These are phyloP conservation scores for Aspergillus sclerotioniger DNA, from an alignment of 495 filamentous ascomycete genomes.

Conservation along the genomic window DNA sequence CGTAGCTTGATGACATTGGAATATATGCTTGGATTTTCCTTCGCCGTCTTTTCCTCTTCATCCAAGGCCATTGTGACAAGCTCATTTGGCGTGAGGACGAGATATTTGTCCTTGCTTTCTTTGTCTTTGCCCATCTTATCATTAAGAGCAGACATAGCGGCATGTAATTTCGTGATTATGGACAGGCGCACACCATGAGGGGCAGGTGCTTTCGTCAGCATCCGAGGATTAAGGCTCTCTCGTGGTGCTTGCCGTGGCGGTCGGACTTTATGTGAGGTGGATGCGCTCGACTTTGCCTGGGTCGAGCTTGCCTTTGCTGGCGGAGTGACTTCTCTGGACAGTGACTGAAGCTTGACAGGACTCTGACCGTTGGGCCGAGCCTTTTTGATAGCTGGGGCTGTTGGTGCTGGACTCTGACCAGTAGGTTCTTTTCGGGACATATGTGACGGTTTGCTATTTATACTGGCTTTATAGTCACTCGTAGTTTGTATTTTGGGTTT, in stretches of 20 bases:
- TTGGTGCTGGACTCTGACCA: not conserved
- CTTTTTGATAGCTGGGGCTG: not conserved
- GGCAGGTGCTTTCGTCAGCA: slow-evolving; percentile 69
- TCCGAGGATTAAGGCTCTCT: slow-evolving; percentile 74
- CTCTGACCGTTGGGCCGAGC: not conserved
- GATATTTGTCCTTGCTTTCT: slow-evolving; percentile 53
- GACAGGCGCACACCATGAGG: slow-evolving; percentile 63
- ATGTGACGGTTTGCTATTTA: not conserved
- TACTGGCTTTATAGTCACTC: not conserved
- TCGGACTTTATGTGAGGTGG: slow-evolving; percentile 4
- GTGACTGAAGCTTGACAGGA: slow-evolving; percentile 18
- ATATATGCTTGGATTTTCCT: slow-evolving; percentile 66
- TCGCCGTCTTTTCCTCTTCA: slow-evolving; percentile 77
- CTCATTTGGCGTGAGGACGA: slow-evolving; percentile 64
- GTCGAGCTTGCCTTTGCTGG: slow-evolving; percentile 27
- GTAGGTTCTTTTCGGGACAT: not conserved
- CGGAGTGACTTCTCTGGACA: slow-evolving; percentile 37
- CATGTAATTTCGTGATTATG: slow-evolving; percentile 71
- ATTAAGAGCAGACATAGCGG: slow-evolving; percentile 71
- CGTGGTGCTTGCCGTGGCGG: slow-evolving; percentile 38
- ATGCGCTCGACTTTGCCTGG: slow-evolving; percentile 24
- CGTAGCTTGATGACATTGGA: slow-evolving; percentile 75
- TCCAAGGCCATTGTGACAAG: slow-evolving; percentile 78
- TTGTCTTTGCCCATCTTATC: slow-evolving; percentile 46
- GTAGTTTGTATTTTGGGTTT: slow-evolving; percentile 15